A percentile compares a stretch with the other conserved stretches of the same genome.
Evolutionary conservation across 2,329 filamentous ascomycete genomes (phyloP).

Genomic region (Aspergillus amoenus): DNA sequence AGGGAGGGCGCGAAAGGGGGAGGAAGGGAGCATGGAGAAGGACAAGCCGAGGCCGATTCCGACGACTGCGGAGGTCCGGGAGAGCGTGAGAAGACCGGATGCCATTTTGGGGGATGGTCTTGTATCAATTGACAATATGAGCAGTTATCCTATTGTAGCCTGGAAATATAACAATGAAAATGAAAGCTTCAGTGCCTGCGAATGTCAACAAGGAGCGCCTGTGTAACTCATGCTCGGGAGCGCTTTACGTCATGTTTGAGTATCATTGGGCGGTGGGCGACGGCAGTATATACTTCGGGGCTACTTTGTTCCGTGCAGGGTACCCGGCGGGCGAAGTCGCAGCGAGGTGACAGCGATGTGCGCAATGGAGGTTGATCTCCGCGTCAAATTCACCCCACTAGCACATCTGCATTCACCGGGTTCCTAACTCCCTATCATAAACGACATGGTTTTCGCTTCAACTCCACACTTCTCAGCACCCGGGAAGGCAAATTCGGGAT

Average conservation of each 20-base stretch:
- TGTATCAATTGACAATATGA: slow-evolving; percentile 11
- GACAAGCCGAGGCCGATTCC: slow-evolving; percentile 38
- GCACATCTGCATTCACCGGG: not conserved
- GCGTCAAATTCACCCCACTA: not conserved
- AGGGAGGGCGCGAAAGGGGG: slow-evolving; percentile 33
- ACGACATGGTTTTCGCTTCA: not conserved
- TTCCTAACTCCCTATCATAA: not conserved
- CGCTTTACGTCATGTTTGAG: slow-evolving; percentile 2
- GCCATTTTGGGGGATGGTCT: slow-evolving; percentile 19
- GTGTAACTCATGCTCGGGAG: not conserved
- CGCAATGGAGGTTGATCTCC: not conserved
- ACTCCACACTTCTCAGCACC: not conserved
- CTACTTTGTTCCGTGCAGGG: not conserved
- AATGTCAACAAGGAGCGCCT: slow-evolving; percentile 1
- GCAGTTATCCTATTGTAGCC: not conserved
- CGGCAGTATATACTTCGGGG: not conserved
- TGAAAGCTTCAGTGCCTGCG: not conserved
- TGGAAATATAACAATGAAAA: not conserved
- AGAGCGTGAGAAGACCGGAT: slow-evolving; percentile 25
- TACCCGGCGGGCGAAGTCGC: not conserved
- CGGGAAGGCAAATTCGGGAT: not conserved
- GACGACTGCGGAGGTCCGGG: slow-evolving; percentile 28
- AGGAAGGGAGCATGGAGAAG: slow-evolving; percentile 33
- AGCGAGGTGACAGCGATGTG: not conserved
- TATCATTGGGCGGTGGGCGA: not conserved